These are phyloP conservation scores for Stramenopiles sp. DNA, from an alignment of 352 stramenopile genomes.

Conservation along the genomic window DNA sequence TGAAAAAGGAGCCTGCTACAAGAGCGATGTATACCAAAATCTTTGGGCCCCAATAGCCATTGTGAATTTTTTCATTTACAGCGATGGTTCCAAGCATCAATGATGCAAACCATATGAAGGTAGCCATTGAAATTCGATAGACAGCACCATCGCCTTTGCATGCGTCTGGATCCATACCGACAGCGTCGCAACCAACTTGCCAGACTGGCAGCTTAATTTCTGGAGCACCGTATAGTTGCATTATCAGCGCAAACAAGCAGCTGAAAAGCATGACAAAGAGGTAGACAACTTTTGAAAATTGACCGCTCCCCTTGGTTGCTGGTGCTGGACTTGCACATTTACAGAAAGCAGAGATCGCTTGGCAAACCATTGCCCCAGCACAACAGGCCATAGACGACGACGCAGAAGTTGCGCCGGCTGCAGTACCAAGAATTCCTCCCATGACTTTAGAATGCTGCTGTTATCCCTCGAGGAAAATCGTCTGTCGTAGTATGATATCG, in stretches of 20 bases:
- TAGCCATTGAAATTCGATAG: neutral
- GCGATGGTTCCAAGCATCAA: neutral
- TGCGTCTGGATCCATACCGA: neutral
- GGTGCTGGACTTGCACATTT: neutral
- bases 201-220: neutral
- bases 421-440: neutral
- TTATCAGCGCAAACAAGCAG: neutral
- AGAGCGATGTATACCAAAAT: neutral
- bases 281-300: constrained; percentile 3
- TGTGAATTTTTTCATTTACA: neutral
- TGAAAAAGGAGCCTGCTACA: neutral
- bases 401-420: neutral
- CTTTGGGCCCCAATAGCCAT: neutral
- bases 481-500: no score
- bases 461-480: no score
- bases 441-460: neutral
- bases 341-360: neutral
- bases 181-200: neutral
- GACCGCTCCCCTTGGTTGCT: neutral
- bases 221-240: neutral
- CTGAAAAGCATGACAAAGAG: neutral
- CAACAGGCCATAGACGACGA: neutral
- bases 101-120: neutral
- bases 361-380: neutral
- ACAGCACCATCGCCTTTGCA: neutral